Base-by-base conservation (phyloP, 805 yeast species). In the Cyberlindnera xylosilytica region DNA sequence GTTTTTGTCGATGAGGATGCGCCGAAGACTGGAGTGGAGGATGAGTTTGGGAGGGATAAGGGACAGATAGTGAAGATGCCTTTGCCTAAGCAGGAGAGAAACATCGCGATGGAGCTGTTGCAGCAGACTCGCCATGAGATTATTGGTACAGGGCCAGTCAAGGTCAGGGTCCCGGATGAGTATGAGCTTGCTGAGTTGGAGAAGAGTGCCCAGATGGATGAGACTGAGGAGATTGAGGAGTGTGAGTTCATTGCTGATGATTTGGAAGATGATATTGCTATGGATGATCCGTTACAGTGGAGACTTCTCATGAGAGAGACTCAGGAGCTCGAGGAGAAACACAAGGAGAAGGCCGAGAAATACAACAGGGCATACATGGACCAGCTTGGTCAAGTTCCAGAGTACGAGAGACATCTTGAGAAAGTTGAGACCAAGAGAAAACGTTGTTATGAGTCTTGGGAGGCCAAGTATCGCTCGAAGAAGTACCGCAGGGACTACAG, bases 1-100 rank as follows among this genome's bases (percentile, higher is more conserved):
- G 20, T 18, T 13, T n/a, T 31, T 30, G 19, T 38, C 18, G 31
- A 38, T 17, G 41, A 38, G 23, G 41, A 38, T 4, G 5, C 10
- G 20, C 15, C 12, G 16, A 10, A 20, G 20, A 22, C 11, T 4
- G 32, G 24, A 3, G 24, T 18, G 13, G 11, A 12, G 24, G 38
- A 35, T 24, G 31, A 26, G 23, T 17, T 12, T 26, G 38, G 31
- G 6, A 28, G 40, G 20, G 40, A 37, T 26, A 16, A 19, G 7
- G 40, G 40, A 13, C 40, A 37, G n/a, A 22, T 20, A 15, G 32
- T 29, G 8, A 29, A 16, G 19, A 29, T 29, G 18, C 32, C 32
- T 12, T 13, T 29, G n/a, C 20, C 18, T 9, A 26, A 26, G 6
- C 29, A 10, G 11, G 29, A n/a, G 29, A 26, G 29, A 13, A 13